Evolutionary conservation across 345 rosid genomes (phyloP).

Genomic region (Populus simonii): DNA sequence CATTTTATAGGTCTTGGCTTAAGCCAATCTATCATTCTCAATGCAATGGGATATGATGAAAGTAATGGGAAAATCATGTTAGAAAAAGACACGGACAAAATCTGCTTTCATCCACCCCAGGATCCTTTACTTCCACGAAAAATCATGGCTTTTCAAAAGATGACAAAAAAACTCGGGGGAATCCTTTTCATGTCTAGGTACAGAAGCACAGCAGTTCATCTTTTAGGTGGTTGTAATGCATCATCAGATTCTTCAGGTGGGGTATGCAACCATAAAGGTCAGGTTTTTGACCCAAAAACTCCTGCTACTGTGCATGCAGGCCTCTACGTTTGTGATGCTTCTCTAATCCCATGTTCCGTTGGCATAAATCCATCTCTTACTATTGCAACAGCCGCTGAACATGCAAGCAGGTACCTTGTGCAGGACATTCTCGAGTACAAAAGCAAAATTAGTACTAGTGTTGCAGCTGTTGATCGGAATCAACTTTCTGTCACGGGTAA

Average conservation of each 20-base stretch:
- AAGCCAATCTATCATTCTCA: slow-evolving; percentile 34
- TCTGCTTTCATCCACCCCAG: slow-evolving; percentile 31
- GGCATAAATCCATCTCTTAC: slow-evolving; percentile 47
- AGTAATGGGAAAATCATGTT: slow-evolving; percentile 36
- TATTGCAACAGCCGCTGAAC: slow-evolving; percentile 43
- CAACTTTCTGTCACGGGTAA: not conserved
- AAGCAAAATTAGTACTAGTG: slow-evolving; percentile 5
- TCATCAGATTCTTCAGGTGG: slow-evolving; percentile 36
- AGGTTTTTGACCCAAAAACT: slow-evolving; percentile 34
- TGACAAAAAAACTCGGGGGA: slow-evolving; percentile 43
- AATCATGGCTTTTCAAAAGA: slow-evolving; percentile 35
- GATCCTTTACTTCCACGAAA: slow-evolving; percentile 38
- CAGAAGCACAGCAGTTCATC: slow-evolving; percentile 45
- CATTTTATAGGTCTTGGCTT: slow-evolving; percentile 19
- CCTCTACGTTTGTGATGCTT: slow-evolving; percentile 48
- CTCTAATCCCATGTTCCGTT: slow-evolving; percentile 47
- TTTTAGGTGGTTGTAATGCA: slow-evolving; percentile 50
- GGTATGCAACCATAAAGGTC: slow-evolving; percentile 42
- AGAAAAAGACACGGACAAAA: slow-evolving; percentile 22
- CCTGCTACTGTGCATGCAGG: slow-evolving; percentile 32
- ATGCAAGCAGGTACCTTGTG: slow-evolving; percentile 35
- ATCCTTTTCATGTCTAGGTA: slow-evolving; percentile 41
- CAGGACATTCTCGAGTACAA: slow-evolving; percentile 29
- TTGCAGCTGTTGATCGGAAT: slow-evolving; percentile 2
- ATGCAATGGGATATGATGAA: slow-evolving; percentile 43